Evolutionary conservation across 2,329 filamentous ascomycete genomes (phyloP), one percentile per base, ranked within the genome.

Genomic region (Penicillium sclerotigenum): DNA sequence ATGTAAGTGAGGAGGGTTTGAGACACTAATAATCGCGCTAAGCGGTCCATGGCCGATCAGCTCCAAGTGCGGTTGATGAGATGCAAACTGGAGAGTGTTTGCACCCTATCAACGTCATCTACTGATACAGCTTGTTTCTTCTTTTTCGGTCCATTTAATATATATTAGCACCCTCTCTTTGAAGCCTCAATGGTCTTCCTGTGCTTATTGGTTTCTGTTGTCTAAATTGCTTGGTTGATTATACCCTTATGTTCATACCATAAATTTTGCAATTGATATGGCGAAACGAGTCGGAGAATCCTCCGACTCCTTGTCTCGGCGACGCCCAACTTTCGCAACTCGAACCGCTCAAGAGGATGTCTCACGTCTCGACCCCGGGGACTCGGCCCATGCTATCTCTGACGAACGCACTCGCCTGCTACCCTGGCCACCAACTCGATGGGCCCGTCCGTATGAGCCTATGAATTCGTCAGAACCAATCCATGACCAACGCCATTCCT

Each of bases 321-420:
- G 67, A 62, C 67, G 71, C 53, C 73, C 73, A n/a, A 72, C 68
- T 53, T 75, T 76, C 59, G 72, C 72, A 20, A 69, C 73, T 46
- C 71, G 72, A 54, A 71, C 72, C 9, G 66, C 73, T 36, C 59
- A 69, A 60, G 73, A 73, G 64, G 73, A 75, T 68, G 69, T 62
- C 31, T 65, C 68, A 18, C 68, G 71, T 49, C 59, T 75, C 29
- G 73, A 65, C 42, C 71, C 71, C 31, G 69, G 61, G 47, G 72
- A 73, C 26, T 65, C 64, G 13, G 48, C 48, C 16, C 40, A 57
- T 46, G 49, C 60, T 33, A 63, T 62, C 26, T 57, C 66, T 5
- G 60, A 61, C 20, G 65, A 67, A 33, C 64, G 63, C 28, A 60
- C 57, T 45, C 60, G 64, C 24, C 52, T 67, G n/a, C 57, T 66